These are phyloP conservation scores for Cinnamomum chago DNA, from an alignment of 164 flowering plant genomes.

Conservation along the genomic window DNA sequence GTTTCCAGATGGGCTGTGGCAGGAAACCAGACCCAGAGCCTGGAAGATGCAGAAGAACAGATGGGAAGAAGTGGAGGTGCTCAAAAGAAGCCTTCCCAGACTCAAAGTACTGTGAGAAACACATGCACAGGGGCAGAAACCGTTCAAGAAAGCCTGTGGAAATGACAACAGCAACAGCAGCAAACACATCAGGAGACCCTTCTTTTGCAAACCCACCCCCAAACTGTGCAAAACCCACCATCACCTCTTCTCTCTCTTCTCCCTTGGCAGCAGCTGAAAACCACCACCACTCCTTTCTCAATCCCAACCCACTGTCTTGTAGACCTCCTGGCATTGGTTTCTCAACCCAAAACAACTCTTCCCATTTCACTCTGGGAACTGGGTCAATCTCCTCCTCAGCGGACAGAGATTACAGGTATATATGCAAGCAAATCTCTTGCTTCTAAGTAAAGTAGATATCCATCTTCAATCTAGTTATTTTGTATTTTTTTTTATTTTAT, in stretches of 20 bases:
- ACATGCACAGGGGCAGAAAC: constrained; percentile 69
- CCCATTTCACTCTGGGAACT: constrained; percentile 24
- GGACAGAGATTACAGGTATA: constrained; percentile 39
- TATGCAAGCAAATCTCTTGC: not conserved
- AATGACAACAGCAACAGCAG: constrained; percentile 14
- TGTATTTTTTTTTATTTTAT: not conserved
- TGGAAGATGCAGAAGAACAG: constrained; percentile 69
- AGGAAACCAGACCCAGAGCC: constrained; percentile 65
- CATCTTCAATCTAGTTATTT: not conserved
- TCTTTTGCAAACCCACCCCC: not conserved
- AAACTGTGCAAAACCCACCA: not conserved
- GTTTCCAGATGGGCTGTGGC: constrained; percentile 48
- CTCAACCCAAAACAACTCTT: constrained; percentile 17
- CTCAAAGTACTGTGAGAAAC: constrained; percentile 67
- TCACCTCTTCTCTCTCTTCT: constrained; percentile 15
- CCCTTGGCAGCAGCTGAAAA: constrained; percentile 6
- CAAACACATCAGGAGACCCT: constrained; percentile 9
- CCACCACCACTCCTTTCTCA: constrained; percentile 10
- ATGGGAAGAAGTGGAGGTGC: constrained; percentile 73
- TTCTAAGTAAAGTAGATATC: not conserved
- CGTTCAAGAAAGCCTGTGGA: constrained; percentile 74
- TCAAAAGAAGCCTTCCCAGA: constrained; percentile 52
- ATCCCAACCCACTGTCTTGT: constrained; percentile 24
- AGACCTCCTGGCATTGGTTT: constrained; percentile 18
- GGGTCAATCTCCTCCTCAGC: constrained; percentile 20